Percentiles rank a stretch among this genome's conserved stretches.
Evolutionary conservation across 345 rosid species (phyloP).

Genomic region (Pugionium dolabratum): DNA sequence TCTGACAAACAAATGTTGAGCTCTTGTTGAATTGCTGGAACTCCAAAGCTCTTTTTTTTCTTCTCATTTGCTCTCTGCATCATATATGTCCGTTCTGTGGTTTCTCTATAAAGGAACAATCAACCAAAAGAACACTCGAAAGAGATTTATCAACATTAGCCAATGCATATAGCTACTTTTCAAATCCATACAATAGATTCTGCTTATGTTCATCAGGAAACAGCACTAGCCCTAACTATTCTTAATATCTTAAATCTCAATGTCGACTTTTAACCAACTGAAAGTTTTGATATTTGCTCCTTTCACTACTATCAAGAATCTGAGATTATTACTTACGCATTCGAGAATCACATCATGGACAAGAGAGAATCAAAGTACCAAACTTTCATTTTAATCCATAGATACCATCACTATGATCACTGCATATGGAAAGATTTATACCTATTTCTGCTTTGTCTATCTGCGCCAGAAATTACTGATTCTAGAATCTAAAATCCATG

Average conservation of each 20-base stretch:
- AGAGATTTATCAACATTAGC: constrained; percentile 2
- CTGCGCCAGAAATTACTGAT: not conserved
- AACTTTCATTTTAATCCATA: not conserved
- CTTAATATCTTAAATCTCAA: not conserved
- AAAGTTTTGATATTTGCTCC: not conserved
- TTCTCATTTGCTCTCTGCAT: constrained; percentile 43
- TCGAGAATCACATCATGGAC: constrained; percentile 4
- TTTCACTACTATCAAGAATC: not conserved
- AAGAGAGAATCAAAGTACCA: constrained; percentile 17
- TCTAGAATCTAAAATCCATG: not conserved
- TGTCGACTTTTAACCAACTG: not conserved
- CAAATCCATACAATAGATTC: not conserved
- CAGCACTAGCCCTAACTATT: not conserved
- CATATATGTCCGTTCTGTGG: constrained; percentile 42
- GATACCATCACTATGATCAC: not conserved
- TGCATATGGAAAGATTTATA: not conserved
- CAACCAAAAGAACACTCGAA: not conserved
- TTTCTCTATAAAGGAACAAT: constrained; percentile 31
- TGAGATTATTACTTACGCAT: not conserved
- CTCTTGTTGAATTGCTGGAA: constrained; percentile 26
- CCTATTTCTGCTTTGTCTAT: not conserved
- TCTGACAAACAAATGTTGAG: constrained; percentile 16
- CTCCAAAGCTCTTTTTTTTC: not conserved
- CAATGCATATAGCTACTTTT: not conserved
- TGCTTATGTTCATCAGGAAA: not conserved